phyloP scores from a whole-genome alignment of 805 yeast species.

The Schwanniomyces yamadae region DNA sequence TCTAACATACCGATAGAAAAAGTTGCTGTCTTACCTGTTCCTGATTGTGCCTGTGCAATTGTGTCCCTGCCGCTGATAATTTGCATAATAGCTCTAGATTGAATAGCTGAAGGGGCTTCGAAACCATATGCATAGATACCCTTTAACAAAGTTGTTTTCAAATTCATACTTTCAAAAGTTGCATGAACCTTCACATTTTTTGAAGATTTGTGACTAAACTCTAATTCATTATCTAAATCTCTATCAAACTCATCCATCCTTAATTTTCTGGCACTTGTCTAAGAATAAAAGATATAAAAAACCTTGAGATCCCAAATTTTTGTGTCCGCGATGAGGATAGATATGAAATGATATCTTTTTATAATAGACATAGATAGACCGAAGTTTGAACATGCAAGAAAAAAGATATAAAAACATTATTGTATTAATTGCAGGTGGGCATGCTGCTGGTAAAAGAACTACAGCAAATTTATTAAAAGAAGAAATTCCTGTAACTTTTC shows the following conservation, averaged over 20 bases:
- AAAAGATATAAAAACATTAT: slow-evolving; percentile 20
- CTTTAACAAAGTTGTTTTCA: slow-evolving; percentile 38
- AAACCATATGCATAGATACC: slow-evolving; percentile 88
- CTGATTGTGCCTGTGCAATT: slow-evolving; percentile 98
- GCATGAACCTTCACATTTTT: slow-evolving; percentile 57
- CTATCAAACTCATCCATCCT: slow-evolving; percentile 54
- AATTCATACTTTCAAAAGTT: slow-evolving; percentile 41
- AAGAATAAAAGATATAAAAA: too few relatives aligned
- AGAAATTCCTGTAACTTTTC: slow-evolving; percentile 18
- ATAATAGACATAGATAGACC: neutral
- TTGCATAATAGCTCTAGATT: slow-evolving; percentile 94
- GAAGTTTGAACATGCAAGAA: neutral
- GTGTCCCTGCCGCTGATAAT: slow-evolving; percentile 93
- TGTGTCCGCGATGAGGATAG: too few relatives aligned
- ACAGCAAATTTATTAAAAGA: slow-evolving; percentile 36
- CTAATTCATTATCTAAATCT: slow-evolving; percentile 56
- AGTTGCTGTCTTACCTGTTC: slow-evolving; percentile 99
- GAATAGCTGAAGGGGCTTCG: slow-evolving; percentile 96
- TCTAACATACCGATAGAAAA: slow-evolving; percentile 93
- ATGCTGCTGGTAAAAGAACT: slow-evolving; percentile 53
- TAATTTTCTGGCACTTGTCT: neutral
- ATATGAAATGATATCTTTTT: neutral
- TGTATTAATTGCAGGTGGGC: slow-evolving; percentile 62
- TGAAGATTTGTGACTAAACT: slow-evolving; percentile 39
- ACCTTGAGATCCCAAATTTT: too few relatives aligned